Base-by-base conservation (phyloP, 768 basidiomycete species). In the Terana coerulea region DNA sequence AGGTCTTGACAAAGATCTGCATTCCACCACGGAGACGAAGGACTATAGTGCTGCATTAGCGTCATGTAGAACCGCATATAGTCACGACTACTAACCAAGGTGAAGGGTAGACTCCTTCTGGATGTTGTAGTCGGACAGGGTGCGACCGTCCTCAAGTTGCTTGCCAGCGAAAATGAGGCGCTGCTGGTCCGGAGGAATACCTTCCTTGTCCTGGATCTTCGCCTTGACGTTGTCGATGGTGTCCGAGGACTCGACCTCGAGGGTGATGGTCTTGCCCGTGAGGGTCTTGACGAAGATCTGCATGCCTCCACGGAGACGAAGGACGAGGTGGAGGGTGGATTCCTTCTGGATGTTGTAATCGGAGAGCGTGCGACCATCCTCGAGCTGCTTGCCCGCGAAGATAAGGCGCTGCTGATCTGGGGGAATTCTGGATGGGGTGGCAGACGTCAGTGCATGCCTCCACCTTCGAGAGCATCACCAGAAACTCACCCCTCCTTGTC, bases 121-220 rank as follows among this genome's bases (percentile, higher is more conserved):
- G 59, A 95, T 93, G 67, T 93, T 91, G 67, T 91, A 91, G 61
- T 90, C 89, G 12, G 87, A 88, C 1, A 91, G 76, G 3, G 88
- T 97, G 47, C 93, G 84, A 6, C 93, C 93, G 63, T 97, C 93
- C 69, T 95, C 93, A 26, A 97, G 81, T 68, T 95, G 93, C 73
- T 95, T 95, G 50, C 93, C 93, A 43, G 93, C 93, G 58, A 95
- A 95, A 74, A 95, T 95, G n/a, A 95, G 72, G 56, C 93, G 91
- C 66, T 94, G 91, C 64, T 92, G 91, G 72, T 93, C 90, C 30
- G 91, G 93, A 26, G 86, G 86, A 51, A 89, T 88, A 0, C 82
- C 87, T 67, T 90, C 86, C 74, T 89, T 90, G 67, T 90, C 87
- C 68, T 88, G 86, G 63, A 90, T 88, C 77, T 88, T 88, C 55